A percentile compares a stretch with the other conserved stretches of the same genome.
Evolutionary conservation across 352 stramenopile species (phyloP).

Genomic region (Phytophthora parvispora): DNA sequence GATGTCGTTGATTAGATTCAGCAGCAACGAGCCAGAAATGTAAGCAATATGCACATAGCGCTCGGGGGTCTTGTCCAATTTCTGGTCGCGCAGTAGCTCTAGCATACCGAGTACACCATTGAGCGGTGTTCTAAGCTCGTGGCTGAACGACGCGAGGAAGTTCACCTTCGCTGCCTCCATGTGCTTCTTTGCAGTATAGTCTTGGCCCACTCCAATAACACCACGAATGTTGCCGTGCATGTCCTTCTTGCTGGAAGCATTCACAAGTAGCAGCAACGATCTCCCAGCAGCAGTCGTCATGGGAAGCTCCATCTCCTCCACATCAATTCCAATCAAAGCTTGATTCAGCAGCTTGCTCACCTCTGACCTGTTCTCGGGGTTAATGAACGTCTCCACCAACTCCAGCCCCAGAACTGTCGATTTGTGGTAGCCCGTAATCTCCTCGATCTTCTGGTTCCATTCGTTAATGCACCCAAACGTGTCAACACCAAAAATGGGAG

Average conservation of each 20-base stretch:
- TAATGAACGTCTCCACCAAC: constrained; percentile 75
- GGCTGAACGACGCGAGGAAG: constrained; percentile 76
- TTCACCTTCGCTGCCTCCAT: constrained; percentile 78
- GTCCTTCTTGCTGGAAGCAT: constrained; percentile 84
- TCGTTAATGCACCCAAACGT: constrained; percentile 80
- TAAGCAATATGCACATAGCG: constrained; percentile 81
- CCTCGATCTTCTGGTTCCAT: constrained; percentile 84
- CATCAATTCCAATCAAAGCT: constrained; percentile 73
- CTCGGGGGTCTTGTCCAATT: constrained; percentile 65
- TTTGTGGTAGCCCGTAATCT: constrained; percentile 81
- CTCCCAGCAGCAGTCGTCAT: constrained; percentile 63
- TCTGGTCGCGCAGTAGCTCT: constrained; percentile 73
- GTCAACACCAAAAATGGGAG: constrained; percentile 82
- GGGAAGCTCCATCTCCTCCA: constrained; percentile 76
- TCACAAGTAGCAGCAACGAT: constrained; percentile 66
- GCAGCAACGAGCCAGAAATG: constrained; percentile 69
- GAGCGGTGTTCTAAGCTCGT: constrained; percentile 76
- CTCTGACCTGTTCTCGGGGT: constrained; percentile 55
- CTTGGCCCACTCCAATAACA: constrained; percentile 90
- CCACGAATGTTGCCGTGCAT: constrained; percentile 90
- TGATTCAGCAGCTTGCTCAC: constrained; percentile 72
- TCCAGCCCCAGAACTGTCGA: constrained; percentile 60
- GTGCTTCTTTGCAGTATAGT: constrained; percentile 87
- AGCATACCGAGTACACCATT: constrained; percentile 87
- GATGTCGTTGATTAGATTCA: constrained; percentile 90